Conservation (phyloP, 78 protist genomes). For the Diacronema lutheri region DNA sequence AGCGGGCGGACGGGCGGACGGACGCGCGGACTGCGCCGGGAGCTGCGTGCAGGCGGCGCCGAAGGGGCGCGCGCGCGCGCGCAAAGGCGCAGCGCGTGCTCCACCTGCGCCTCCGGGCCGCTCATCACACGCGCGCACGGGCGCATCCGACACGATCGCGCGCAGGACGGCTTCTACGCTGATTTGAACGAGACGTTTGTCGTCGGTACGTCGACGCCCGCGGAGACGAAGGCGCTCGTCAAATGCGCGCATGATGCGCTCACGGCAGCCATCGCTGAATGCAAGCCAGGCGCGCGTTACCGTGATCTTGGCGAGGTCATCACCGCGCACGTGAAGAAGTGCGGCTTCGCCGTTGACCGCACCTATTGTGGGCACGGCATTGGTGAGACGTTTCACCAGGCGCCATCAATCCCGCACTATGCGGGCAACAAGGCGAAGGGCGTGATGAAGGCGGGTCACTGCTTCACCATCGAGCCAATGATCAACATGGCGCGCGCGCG, state of each 20-base stretch:
- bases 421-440: background rate
- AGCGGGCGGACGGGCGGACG: too few relatives aligned
- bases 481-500: slow-evolving; percentile 46
- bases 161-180: slow-evolving; percentile 75
- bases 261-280: background rate
- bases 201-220: slow-evolving; percentile 72
- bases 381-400: slow-evolving; percentile 4
- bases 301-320: slow-evolving; percentile 82
- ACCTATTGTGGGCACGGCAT: slow-evolving; percentile 92
- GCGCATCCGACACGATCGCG: too few relatives aligned
- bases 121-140: background rate
- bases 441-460: slow-evolving; percentile 84
- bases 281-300: slow-evolving; percentile 65
- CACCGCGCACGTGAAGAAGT: slow-evolving; percentile 58
- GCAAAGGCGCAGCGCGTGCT: too few relatives aligned
- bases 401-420: slow-evolving; percentile 5
- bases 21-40: too few relatives aligned
- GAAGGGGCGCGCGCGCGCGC: too few relatives aligned
- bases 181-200: slow-evolving; percentile 82
- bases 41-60: too few relatives aligned
- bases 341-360: slow-evolving; percentile 66
- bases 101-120: too few relatives aligned
- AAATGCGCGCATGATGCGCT: slow-evolving; percentile 39
- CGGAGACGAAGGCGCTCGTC: slow-evolving; percentile 37
- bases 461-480: slow-evolving; percentile 96